phyloP scores from a whole-genome alignment of 805 yeast genomes.

The Cyberlindnera misumaiensis region DNA sequence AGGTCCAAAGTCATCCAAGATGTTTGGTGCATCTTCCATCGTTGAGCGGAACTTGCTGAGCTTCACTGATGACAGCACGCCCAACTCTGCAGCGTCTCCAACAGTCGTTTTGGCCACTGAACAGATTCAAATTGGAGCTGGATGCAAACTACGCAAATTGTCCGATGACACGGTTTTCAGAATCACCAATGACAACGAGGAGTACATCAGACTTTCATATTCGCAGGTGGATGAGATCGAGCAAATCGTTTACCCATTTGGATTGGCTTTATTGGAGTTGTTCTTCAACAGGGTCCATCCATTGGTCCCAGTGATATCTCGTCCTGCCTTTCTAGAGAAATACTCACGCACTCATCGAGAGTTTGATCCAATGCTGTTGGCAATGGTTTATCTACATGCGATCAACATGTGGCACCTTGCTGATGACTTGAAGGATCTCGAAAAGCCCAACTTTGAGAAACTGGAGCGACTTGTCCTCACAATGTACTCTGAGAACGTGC shows the following conservation, averaged over 20 bases:
- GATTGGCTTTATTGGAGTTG: slow-evolving; percentile 16
- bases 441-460: slow-evolving; percentile 19
- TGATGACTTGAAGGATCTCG: slow-evolving; percentile 3
- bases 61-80: slow-evolving; percentile 2
- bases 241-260: slow-evolving; percentile 20
- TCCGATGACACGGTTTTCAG: slow-evolving; percentile 19
- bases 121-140: slow-evolving; percentile 10
- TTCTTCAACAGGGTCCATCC: slow-evolving; percentile 24
- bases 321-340: slow-evolving; percentile 22
- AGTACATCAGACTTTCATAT: slow-evolving; percentile 20
- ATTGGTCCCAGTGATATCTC: slow-evolving; percentile 21
- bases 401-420: slow-evolving; percentile 23
- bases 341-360: slow-evolving; percentile 25
- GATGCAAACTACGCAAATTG: slow-evolving; percentile 19
- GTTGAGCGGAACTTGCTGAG: slow-evolving; percentile 21
- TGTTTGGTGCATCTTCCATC: slow-evolving; percentile 22
- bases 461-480: slow-evolving; percentile 23
- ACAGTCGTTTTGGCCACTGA: slow-evolving; percentile 10
- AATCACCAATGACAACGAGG: slow-evolving; percentile 22
- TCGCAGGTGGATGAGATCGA: slow-evolving; percentile 25
- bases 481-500: slow-evolving; percentile 21
- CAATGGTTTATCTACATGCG: slow-evolving; percentile 24
- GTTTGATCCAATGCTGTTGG: slow-evolving; percentile 24
- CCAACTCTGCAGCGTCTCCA: slow-evolving; percentile 7
- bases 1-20: slow-evolving; percentile 23